A percentile compares a stretch with the other conserved stretches of the same genome.
These are phyloP conservation scores for Earliella scabrosa DNA, from an alignment of 1,284 basidiomycete genomes.

Conservation along the genomic window DNA sequence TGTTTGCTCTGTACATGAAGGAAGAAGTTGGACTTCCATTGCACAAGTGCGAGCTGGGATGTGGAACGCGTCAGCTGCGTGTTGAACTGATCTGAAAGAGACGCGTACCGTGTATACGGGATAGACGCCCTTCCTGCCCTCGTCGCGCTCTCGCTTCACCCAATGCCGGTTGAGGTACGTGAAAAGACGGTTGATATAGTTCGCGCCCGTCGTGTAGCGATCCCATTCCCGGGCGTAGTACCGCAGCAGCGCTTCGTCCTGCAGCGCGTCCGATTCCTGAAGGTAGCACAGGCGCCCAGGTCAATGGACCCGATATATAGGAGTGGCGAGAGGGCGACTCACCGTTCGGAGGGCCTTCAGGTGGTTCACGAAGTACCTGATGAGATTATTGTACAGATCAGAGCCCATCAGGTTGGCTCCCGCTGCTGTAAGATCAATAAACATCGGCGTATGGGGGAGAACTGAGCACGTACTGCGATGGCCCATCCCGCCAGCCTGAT, in stretches of 20 bases:
- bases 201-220: constrained; percentile 94
- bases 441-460: constrained; percentile 12
- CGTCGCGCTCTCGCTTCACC: constrained; percentile 98
- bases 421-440: constrained; percentile 48
- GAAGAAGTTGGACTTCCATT: constrained; percentile 97
- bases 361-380: constrained; percentile 83
- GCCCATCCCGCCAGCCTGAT: constrained; percentile 47
- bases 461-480: constrained; percentile 60
- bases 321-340: constrained; percentile 37
- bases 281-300: constrained; percentile 16
- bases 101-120: constrained; percentile 90
- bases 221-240: constrained; percentile 97
- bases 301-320: constrained; percentile 1
- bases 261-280: constrained; percentile 79
- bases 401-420: constrained; percentile 96
- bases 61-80: background rate
- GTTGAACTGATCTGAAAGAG: background rate
- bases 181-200: constrained; percentile 95
- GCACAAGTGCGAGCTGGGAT: constrained; percentile 86
- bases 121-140: constrained; percentile 95
- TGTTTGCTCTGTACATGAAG: constrained; percentile 82
- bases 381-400: constrained; percentile 91
- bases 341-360: constrained; percentile 71
- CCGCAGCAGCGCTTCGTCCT: constrained; percentile 87
- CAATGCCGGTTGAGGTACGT: constrained; percentile 98